Conservation (phyloP, 2,329 filamentous ascomycete genomes). For the Didymella segeticola region DNA sequence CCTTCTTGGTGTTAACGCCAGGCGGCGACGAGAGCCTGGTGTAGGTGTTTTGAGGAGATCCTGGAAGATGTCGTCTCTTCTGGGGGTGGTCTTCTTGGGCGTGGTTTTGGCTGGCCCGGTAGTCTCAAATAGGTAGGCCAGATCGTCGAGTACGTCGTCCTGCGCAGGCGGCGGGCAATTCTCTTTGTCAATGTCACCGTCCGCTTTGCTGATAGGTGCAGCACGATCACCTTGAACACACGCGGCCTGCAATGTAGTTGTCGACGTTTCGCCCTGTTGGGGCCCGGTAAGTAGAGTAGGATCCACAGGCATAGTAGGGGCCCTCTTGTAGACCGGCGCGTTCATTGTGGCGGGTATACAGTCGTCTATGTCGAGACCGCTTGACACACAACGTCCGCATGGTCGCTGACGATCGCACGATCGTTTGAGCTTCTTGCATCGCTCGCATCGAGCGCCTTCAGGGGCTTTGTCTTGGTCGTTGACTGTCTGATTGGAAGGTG, state of each 20-base stretch:
- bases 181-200: constrained; percentile 59
- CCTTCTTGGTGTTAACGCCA: constrained; percentile 44
- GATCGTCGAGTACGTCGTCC: constrained; percentile 55
- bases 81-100: constrained; percentile 62
- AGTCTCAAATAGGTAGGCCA: constrained; percentile 71
- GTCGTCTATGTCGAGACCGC: constrained; percentile 29
- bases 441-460: constrained; percentile 33
- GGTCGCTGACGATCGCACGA: constrained; percentile 37
- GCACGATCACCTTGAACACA: not conserved
- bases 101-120: constrained; percentile 61
- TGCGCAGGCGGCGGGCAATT: constrained; percentile 55
- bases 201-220: not conserved
- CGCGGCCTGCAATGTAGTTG: not conserved
- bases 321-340: constrained; percentile 20
- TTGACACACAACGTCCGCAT: constrained; percentile 30
- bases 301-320: constrained; percentile 22
- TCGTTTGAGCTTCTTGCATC: constrained; percentile 34
- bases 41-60: constrained; percentile 57
- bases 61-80: constrained; percentile 64
- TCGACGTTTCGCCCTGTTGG: not conserved
- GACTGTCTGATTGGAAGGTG: not conserved
- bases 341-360: constrained; percentile 30
- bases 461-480: constrained; percentile 16
- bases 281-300: not conserved
- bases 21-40: constrained; percentile 46